Evolutionary conservation across 768 basidiomycete species (phyloP).

Genomic region (Boletus rubescentipes): DNA sequence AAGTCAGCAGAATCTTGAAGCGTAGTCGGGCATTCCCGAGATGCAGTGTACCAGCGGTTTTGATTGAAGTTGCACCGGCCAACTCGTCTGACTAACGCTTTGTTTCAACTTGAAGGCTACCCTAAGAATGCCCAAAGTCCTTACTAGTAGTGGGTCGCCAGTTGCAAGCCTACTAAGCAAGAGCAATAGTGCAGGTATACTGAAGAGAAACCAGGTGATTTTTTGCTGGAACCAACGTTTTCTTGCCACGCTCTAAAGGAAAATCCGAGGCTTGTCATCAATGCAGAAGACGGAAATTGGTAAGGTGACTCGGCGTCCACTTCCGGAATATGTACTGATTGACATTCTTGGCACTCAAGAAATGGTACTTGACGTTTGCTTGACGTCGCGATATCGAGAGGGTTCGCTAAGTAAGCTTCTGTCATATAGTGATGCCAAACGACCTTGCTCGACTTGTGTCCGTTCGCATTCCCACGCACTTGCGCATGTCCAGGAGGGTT

Average conservation of each 20-base stretch:
- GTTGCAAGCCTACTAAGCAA: neutral
- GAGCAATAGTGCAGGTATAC: neutral
- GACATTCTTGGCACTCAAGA: conserved; percentile 35
- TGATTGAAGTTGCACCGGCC: no score
- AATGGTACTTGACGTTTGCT: conserved; percentile 51
- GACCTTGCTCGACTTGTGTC: conserved; percentile 75
- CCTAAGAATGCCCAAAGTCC: conserved; percentile 41
- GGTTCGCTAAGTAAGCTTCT: conserved; percentile 2
- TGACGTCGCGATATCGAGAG: conserved; percentile 11
- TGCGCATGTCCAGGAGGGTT: conserved; percentile 59
- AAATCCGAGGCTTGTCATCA: conserved; percentile 42
- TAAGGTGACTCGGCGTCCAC: conserved; percentile 32
- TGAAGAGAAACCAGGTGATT: conserved; percentile 29
- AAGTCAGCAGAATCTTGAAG: no score
- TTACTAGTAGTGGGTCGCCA: conserved; percentile 8
- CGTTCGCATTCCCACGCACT: conserved; percentile 72
- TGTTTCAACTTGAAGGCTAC: neutral
- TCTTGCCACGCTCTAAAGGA: neutral
- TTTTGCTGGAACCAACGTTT: neutral
- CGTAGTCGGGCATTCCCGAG: neutral
- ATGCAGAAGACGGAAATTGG: conserved; percentile 74
- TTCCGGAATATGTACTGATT: conserved; percentile 18
- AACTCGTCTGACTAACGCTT: neutral
- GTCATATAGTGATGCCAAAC: conserved; percentile 61
- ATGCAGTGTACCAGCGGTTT: no score